Evolutionary conservation across 257 asterid genomes (phyloP).

Genomic region (Petunia axillaris): DNA sequence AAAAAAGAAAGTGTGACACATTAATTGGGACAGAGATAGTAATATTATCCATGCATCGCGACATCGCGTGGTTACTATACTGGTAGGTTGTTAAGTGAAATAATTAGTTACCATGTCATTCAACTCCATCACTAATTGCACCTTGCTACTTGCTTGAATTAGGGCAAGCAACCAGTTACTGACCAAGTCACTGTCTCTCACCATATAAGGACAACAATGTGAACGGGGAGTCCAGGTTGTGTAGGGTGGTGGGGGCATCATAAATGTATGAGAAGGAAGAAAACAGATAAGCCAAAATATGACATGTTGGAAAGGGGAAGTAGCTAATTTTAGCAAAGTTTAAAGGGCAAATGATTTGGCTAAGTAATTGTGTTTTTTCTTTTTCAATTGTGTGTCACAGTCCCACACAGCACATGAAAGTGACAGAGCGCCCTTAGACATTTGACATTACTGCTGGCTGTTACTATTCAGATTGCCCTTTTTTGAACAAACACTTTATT

Average conservation of each 20-base stretch:
- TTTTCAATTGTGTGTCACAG: not conserved
- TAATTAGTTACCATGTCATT: too few relatives aligned
- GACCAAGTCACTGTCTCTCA: not conserved
- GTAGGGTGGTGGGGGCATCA: slow-evolving; percentile 1
- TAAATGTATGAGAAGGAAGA: not conserved
- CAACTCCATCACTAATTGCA: too few relatives aligned
- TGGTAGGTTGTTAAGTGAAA: too few relatives aligned
- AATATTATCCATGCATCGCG: too few relatives aligned
- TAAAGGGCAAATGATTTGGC: not conserved
- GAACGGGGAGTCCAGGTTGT: slow-evolving; percentile 30
- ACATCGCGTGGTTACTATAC: too few relatives aligned
- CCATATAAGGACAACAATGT: not conserved
- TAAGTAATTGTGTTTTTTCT: not conserved
- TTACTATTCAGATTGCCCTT: not conserved
- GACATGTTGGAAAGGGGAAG: not conserved
- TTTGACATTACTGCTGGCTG: not conserved
- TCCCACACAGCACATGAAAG: slow-evolving; percentile 30
- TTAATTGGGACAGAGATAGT: too few relatives aligned
- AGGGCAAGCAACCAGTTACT: slow-evolving; percentile 3
- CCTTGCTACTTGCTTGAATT: slow-evolving; percentile 3
- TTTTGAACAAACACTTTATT: not conserved
- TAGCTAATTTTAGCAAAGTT: not conserved
- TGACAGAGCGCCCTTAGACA: slow-evolving; percentile 11
- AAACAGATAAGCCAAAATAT: slow-evolving; percentile 8
- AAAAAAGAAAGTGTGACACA: too few relatives aligned